phyloP scores from a whole-genome alignment of 768 basidiomycete genomes.

The Amanita rubescens region DNA sequence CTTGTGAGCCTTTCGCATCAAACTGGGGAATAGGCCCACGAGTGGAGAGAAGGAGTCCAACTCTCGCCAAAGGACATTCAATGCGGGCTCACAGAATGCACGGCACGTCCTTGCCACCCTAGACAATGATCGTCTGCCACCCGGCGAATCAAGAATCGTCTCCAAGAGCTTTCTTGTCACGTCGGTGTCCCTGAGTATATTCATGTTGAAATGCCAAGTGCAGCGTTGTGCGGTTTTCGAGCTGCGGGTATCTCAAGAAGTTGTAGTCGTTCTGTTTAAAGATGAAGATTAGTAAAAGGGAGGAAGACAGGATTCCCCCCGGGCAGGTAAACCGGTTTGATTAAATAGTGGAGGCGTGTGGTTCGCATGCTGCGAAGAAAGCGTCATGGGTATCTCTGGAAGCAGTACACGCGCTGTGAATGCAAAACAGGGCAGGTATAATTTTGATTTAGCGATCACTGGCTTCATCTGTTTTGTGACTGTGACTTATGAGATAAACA shows the following conservation, averaged over 20 bases:
- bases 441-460: constrained; percentile 1
- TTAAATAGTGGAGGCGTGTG: not conserved
- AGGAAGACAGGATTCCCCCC: not conserved
- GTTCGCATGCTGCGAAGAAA: constrained; percentile 2
- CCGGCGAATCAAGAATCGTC: constrained; percentile 45
- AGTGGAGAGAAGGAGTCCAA: constrained; percentile 69
- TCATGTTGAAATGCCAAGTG: constrained; percentile 26
- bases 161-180: constrained; percentile 44
- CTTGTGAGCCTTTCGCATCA: constrained; percentile 63
- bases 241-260: not conserved
- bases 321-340: not conserved
- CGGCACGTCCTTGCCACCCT: constrained; percentile 70
- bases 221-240: not conserved
- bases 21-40: constrained; percentile 60
- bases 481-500: not conserved
- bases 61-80: constrained; percentile 71
- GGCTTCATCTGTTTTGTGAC: not conserved
- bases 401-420: not conserved
- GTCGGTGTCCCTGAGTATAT: constrained; percentile 51
- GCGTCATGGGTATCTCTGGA: not conserved
- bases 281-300: not conserved
- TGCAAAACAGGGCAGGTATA: not conserved
- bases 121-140: constrained; percentile 60
- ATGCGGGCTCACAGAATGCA: constrained; percentile 63
- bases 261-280: not conserved